These are phyloP conservation scores for Hypericum androsaemum DNA, from an alignment of 345 rosid genomes.

Conservation along the genomic window DNA sequence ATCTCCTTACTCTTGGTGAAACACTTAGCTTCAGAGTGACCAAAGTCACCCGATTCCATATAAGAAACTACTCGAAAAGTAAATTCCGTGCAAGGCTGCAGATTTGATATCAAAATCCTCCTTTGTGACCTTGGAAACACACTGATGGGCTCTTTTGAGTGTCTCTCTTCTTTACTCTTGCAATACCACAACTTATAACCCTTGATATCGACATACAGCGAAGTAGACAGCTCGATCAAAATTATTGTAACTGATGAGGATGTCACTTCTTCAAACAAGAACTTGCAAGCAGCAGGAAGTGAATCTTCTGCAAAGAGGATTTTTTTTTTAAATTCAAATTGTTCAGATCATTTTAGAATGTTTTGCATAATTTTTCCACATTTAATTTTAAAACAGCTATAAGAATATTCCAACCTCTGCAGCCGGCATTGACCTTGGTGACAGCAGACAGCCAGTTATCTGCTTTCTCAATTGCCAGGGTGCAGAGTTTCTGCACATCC, in stretches of 20 bases:
- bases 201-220: slow-evolving; percentile 37
- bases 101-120: slow-evolving; percentile 67
- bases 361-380: background rate
- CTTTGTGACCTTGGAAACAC: slow-evolving; percentile 56
- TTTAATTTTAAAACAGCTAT: background rate
- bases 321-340: too few species aligned
- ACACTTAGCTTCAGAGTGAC: slow-evolving; percentile 64
- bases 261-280: slow-evolving; percentile 72
- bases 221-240: slow-evolving; percentile 49
- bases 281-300: slow-evolving; percentile 70
- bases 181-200: slow-evolving; percentile 94
- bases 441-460: slow-evolving; percentile 43
- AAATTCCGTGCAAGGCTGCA: slow-evolving; percentile 83
- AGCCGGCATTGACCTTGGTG: slow-evolving; percentile 26
- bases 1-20: slow-evolving; percentile 61
- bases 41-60: slow-evolving; percentile 41
- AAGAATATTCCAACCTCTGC: slow-evolving; percentile 41
- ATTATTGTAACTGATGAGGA: slow-evolving; percentile 48
- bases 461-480: slow-evolving; percentile 56
- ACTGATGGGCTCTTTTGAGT: slow-evolving; percentile 42
- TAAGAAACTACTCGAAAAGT: slow-evolving; percentile 50
- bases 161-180: slow-evolving; percentile 57
- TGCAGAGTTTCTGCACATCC: slow-evolving; percentile 68
- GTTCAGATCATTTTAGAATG: too few species aligned
- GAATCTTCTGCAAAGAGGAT: slow-evolving; percentile 34